Percentiles rank a stretch among this genome's conserved stretches.
These are phyloP conservation scores for Phytophthora cryptogea DNA, from an alignment of 352 stramenopile genomes.

Conservation along the genomic window DNA sequence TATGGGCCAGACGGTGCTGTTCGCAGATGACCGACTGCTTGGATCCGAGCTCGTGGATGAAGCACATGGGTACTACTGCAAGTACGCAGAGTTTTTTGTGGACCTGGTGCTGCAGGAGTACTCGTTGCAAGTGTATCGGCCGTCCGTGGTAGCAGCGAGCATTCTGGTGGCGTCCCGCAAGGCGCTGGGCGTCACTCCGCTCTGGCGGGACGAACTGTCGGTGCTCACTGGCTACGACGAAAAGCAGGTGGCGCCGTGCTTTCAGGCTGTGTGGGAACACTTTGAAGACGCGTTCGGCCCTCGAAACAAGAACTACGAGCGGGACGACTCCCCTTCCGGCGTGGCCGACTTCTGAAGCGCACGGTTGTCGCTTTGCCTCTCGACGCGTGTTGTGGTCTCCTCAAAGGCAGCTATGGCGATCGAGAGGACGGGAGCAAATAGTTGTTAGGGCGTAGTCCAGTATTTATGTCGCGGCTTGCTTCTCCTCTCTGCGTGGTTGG, in stretches of 20 bases:
- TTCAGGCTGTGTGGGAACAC: constrained; percentile 82
- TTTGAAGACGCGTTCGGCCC: constrained; percentile 78
- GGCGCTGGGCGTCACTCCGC: constrained; percentile 73
- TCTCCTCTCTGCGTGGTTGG: constrained; percentile 20
- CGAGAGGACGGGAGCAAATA: constrained; percentile 22
- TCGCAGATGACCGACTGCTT: constrained; percentile 79
- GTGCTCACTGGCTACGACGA: constrained; percentile 81
- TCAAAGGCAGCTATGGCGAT: constrained; percentile 12
- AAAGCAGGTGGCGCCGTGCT: constrained; percentile 83
- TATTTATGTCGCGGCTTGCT: constrained; percentile 47
- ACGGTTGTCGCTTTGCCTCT: constrained; percentile 13
- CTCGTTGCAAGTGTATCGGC: constrained; percentile 80
- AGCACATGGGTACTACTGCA: constrained; percentile 78
- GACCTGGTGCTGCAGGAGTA: constrained; percentile 88
- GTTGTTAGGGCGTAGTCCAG: constrained; percentile 53
- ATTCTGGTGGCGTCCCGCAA: constrained; percentile 81
- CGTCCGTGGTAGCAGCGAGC: constrained; percentile 75
- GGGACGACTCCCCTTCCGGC: constrained; percentile 74
- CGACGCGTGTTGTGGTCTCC: constrained; percentile 10
- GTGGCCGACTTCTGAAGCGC: constrained; percentile 60
- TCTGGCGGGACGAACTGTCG: constrained; percentile 85
- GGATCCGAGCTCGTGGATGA: constrained; percentile 75
- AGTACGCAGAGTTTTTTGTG: constrained; percentile 87
- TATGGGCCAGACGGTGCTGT: constrained; percentile 77
- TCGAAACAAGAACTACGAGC: constrained; percentile 61